These are phyloP conservation scores for Fusarium neocosmosporiellum DNA, from an alignment of 2,329 filamentous ascomycete genomes.

Conservation along the genomic window DNA sequence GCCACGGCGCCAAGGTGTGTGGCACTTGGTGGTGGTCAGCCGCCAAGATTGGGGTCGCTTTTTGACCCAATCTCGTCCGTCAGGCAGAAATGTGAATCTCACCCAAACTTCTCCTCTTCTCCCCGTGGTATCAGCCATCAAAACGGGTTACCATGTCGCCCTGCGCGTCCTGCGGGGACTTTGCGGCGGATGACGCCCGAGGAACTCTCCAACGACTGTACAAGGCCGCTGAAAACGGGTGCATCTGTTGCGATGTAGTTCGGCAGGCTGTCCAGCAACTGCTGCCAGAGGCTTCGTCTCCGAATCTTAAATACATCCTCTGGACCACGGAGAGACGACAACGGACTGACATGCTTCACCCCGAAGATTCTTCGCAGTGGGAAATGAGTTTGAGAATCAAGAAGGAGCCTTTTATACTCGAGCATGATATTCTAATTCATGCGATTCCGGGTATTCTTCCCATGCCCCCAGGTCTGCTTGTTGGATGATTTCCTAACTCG, in stretches of 20 bases:
- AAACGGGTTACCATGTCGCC: neutral
- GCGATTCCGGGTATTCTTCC: neutral
- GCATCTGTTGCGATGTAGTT: neutral
- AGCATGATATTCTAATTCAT: neutral
- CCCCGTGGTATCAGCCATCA: neutral
- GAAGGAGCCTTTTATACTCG: neutral
- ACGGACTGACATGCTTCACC: constrained; percentile 3
- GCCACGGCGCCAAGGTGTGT: neutral
- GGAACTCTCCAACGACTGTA: neutral
- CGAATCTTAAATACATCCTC: neutral
- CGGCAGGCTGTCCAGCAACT: neutral
- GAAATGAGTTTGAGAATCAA: neutral
- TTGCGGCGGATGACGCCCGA: neutral
- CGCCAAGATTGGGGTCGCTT: neutral
- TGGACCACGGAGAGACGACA: neutral
- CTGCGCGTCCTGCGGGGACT: neutral
- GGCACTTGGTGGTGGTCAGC: neutral
- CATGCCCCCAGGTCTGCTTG: neutral
- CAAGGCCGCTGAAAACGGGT: neutral
- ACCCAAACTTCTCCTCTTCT: neutral
- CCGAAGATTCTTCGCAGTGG: neutral
- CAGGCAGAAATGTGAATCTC: neutral
- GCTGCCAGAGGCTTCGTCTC: neutral
- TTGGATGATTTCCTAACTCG: neutral
- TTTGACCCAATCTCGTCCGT: neutral